Base-by-base conservation (phyloP, 2,329 filamentous ascomycete species). In the Zymoseptoria crescenta region DNA sequence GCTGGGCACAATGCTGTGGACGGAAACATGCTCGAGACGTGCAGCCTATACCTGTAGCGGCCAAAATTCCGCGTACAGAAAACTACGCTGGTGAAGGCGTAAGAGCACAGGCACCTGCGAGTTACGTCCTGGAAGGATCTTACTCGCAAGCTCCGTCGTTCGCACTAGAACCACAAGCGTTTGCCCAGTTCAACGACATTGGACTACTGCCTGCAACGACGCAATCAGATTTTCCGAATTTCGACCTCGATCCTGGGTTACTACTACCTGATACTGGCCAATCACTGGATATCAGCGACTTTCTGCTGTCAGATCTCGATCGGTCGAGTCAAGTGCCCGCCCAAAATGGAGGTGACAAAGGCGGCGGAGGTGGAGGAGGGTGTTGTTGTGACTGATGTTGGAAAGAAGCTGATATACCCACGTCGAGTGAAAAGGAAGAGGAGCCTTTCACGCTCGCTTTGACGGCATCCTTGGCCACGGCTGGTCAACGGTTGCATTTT, bases 1-100 rank as follows among this genome's bases (percentile, higher is more conserved):
- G 66, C 57, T 72, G 70, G 70, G 69, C 68, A 52, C 68, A 71
- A 51, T 69, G 67, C 59, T 72, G 70, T 59, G 68, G 69, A 3
- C 65, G 70, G 8, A 70, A 70, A 58, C 69, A 72, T 58, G 69
- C 69, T 8, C 63, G 68, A 21, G 67, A 65, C 16, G 58, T 61
- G 8, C 65, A 68, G 29, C 62, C 66, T 1, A 54, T 63, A 8
- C 62, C 65, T 9, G 55, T 54, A 19, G 51, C 60, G 19, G 24
- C 59, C 8, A 66, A 66, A 41, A 57, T 64, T 9, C 35, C 59
- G 16, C 58, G 61, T 48, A 62, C 56, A 13, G 58, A 62, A 20
- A 56, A 54, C 19, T 64, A 65, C 49, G 52, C 52, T 24, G 55
- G 49, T n/a, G 54, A 56, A n/a, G 41, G 54, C 13, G 9, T 51